phyloP scores from a whole-genome alignment of 495 filamentous ascomycete species.

The Penicillium canescens region DNA sequence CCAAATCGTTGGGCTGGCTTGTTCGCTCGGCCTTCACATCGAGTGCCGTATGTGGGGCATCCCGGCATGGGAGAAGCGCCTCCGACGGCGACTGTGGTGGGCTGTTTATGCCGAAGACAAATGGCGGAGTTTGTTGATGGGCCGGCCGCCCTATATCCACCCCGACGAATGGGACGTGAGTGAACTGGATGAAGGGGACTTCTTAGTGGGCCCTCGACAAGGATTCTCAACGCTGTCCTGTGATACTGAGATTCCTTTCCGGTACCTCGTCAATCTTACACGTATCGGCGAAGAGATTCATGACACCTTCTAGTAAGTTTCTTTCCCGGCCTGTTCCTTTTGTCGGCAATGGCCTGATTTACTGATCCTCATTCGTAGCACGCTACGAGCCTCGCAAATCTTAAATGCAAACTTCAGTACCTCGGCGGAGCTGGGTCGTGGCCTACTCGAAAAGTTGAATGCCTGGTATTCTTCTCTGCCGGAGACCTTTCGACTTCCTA shows the following conservation, averaged over 20 bases:
- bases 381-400: conserved; percentile 33
- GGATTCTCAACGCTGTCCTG: conserved; percentile 24
- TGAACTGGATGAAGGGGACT: conserved; percentile 66
- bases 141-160: conserved; percentile 79
- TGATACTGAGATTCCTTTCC: conserved; percentile 26
- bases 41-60: conserved; percentile 89
- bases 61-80: conserved; percentile 79
- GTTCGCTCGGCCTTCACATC: conserved; percentile 72
- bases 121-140: conserved; percentile 85
- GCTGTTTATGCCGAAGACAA: conserved; percentile 92
- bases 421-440: conserved; percentile 28
- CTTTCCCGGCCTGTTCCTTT: background rate
- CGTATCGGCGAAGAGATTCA: conserved; percentile 35
- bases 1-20: conserved; percentile 32
- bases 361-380: conserved; percentile 14
- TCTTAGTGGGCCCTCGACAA: conserved; percentile 35
- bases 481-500: conserved; percentile 29
- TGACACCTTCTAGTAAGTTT: conserved; percentile 33
- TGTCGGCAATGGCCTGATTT: background rate
- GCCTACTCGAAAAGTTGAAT: conserved; percentile 30
- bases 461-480: conserved; percentile 32
- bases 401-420: conserved; percentile 29
- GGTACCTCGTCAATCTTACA: conserved; percentile 28
- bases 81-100: conserved; percentile 85
- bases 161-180: conserved; percentile 81